Conservation (phyloP, 2,329 filamentous ascomycete species). For the Aspergillus texensis region DNA sequence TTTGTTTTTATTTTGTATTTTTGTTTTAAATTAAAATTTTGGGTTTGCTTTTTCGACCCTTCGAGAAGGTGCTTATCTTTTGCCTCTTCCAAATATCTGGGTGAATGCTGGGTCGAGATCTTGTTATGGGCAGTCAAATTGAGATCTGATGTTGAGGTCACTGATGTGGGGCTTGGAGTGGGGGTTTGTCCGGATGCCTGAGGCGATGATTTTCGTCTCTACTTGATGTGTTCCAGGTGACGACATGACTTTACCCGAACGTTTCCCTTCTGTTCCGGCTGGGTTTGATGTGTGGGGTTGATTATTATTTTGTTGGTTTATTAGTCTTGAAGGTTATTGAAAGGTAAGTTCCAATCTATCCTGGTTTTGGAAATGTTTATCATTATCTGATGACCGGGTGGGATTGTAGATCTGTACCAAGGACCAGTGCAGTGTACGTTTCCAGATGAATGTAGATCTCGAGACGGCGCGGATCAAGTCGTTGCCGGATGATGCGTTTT, state of each 20-base stretch:
- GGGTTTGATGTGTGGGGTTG: not conserved
- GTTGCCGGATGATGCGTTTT: conserved; percentile 63
- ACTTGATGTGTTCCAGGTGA: not conserved
- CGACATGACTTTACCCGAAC: conserved; percentile 12
- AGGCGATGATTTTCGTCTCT: not conserved
- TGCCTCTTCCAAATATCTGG: not conserved
- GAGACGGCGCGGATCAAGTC: conserved; percentile 34
- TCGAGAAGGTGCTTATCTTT: not conserved
- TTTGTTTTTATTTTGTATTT: not conserved
- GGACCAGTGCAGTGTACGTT: not conserved
- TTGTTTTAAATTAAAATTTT: too few relatives aligned
- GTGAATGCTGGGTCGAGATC: not conserved
- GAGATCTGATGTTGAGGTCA: not conserved
- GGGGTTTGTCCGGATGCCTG: not conserved
- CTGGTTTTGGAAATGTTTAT: not conserved
- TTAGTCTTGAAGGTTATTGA: not conserved
- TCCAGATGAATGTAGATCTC: conserved; percentile 22
- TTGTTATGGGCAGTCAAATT: not conserved
- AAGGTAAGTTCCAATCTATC: not conserved
- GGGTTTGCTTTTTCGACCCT: not conserved
- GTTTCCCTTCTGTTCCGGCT: not conserved
- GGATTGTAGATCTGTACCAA: not conserved
- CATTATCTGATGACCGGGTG: not conserved
- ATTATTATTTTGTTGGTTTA: not conserved
- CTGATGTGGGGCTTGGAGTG: not conserved